Evolutionary conservation across 257 asterid genomes (phyloP), one percentile per base, ranked within the genome.

Genomic region (Galeopsis tetrahit): DNA sequence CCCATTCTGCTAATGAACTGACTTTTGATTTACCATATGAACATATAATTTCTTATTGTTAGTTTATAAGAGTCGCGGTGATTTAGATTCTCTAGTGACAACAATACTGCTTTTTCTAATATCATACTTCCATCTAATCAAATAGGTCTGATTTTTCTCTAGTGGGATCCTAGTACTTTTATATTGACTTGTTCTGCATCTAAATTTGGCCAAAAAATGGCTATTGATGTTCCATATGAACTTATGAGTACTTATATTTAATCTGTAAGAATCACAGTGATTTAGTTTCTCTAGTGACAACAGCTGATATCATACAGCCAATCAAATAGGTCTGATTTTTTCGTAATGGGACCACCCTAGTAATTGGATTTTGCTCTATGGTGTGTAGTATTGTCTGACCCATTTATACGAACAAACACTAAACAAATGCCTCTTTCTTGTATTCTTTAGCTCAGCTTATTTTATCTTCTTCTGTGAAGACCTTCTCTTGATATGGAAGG

Each of bases 401-500:
- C 33, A 2, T 63, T 1, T 48, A 1, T 35, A 61, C 6, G 5
- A 38, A 72, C 6, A 3, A 38, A 72, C 34, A 21, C 17, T 17
- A 3, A 34, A 35, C 15, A 59, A 15, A 1, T 8, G 5, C 11
- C 15, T 28, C 11, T 4, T 9, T 28, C 28, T 36, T 38, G 14
- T 17, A 4, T 14, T 34, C 56, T 34, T 15, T 35, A 40, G 55
- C 35, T 28, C n/a, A 28, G 43, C 31, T 46, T 40, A 70, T 2
- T 2, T 14, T 35, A 46, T 69, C 6, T 15, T 40, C 61, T 61
- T 70, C 11, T 33, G 40, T 63, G 73, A 21, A 51, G 42, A 34
- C n/a, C 9, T 48, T 10, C 58, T 57, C 58, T 5, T 59, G 42
- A 63, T 28, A 33, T 55, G 48, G 57, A 73, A 10, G 36, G 75